Base-by-base conservation (phyloP, 2,329 filamentous ascomycete species). In the Aspergillus fijiensis region DNA sequence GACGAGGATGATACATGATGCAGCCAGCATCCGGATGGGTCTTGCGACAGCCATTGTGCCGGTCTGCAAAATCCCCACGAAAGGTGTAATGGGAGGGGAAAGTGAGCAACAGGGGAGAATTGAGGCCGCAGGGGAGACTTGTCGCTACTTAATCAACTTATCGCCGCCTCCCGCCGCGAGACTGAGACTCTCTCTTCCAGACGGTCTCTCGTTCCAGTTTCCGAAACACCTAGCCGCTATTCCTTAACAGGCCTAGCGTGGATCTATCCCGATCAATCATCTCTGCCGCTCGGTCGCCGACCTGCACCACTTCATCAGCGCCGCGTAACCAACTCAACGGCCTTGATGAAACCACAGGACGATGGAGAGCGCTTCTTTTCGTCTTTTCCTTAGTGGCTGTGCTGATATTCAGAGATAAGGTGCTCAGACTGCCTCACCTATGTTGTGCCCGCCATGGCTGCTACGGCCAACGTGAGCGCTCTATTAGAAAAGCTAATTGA, bases 11-110 rank as follows among this genome's bases (percentile, higher is more conserved):
- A 91, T 79, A 65, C 89, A 90, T 63, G 86, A 81, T 65, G 90
- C 83, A 67, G 86, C 89, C 72, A 96, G 81, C 71, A 90, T 86
- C 78, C 93, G 88, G 74, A 96, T 89, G 60, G 92, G 91, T 81
- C 89, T 88, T 72, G 92, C 91, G 74, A 96, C 82, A 71, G 89
- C 91, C 92, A 96, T 96, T 60, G 64, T 73, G 69, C 63, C 67
- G 63, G 65, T 61, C 60, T 63, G 60, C 53, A 21, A 55, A 35
- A 33, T 9, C 39, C 42, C 53, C 21, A 59, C 66, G 63, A 68
- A 63, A 35, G 33, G 27, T 65, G 62, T 67, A 61, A 51, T 39
- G 23, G 51, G 62, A 47, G 60, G 33, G 33, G 53, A 63, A 61
- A 58, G 49, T 50, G 58, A 49, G 49, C 42, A 45, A 57, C 33